Conservation (phyloP, 345 rosid species). For the Eucalyptus globulus region DNA sequence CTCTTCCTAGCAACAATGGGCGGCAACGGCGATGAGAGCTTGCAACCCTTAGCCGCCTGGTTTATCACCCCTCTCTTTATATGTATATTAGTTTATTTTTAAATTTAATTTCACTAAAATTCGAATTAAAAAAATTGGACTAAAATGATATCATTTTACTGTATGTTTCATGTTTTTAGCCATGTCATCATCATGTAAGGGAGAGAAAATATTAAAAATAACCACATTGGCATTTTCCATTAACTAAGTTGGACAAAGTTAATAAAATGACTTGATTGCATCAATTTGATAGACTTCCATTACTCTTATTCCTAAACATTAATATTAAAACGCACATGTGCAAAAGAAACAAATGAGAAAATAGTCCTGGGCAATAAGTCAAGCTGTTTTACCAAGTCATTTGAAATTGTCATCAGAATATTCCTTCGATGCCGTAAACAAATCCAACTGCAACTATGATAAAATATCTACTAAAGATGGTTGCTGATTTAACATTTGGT, state of each 20-base stretch:
- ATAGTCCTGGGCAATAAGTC: not conserved
- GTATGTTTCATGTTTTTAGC: not conserved
- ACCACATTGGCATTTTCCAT: too few species aligned
- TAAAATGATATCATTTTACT: not conserved
- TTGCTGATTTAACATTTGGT: not conserved
- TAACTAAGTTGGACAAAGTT: not conserved
- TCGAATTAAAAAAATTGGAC: not conserved
- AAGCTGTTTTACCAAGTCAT: not conserved
- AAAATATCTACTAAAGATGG: not conserved
- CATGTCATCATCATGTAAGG: not conserved
- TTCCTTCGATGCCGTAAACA: not conserved
- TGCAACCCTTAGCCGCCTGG: not conserved
- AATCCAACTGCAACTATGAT: not conserved
- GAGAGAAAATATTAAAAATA: too few species aligned
- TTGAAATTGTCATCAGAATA: not conserved
- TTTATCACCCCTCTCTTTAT: not conserved
- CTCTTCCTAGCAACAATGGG: not conserved
- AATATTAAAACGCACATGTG: not conserved
- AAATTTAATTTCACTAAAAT: too few species aligned
- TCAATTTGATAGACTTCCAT: too few species aligned
- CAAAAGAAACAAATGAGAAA: not conserved
- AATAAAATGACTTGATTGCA: too few species aligned
- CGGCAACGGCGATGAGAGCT: rapidly evolving
- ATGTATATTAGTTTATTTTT: too few species aligned
- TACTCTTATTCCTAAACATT: not conserved